Conservation (phyloP, 2,329 filamentous ascomycete species). For the Boeremia exigua region DNA sequence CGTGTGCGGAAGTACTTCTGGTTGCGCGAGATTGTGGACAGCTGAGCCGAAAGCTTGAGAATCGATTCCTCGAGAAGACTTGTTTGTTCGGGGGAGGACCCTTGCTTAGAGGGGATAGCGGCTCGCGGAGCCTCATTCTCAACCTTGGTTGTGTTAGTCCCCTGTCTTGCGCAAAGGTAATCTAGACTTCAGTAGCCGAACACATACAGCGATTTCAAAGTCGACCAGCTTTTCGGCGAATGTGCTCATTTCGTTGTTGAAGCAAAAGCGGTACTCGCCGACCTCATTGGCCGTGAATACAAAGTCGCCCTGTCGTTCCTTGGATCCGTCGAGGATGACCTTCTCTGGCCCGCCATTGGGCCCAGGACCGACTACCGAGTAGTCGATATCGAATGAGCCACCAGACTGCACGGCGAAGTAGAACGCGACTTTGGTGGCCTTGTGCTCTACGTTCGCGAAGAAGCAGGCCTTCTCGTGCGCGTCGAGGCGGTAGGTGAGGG, state of each 20-base stretch:
- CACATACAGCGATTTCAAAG: constrained; percentile 90
- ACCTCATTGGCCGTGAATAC: constrained; percentile 90
- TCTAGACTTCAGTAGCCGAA: background rate
- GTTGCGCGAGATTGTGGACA: constrained; percentile 93
- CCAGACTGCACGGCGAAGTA: constrained; percentile 99
- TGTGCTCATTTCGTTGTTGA: constrained; percentile 97
- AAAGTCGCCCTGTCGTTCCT: constrained; percentile 95
- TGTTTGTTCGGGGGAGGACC: constrained; percentile 87
- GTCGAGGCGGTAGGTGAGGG: constrained; percentile 88
- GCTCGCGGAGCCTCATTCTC: constrained; percentile 85
- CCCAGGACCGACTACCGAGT: constrained; percentile 79
- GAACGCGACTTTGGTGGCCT: constrained; percentile 90
- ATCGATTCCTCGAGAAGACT: constrained; percentile 89
- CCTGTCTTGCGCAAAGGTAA: background rate
- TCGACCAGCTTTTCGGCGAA: constrained; percentile 98
- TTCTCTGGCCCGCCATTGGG: constrained; percentile 58
- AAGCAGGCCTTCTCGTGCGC: constrained; percentile 97
- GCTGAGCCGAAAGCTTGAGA: constrained; percentile 89
- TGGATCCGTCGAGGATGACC: constrained; percentile 82
- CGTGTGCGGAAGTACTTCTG: constrained; percentile 99
- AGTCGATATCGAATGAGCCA: constrained; percentile 97
- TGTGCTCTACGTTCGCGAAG: constrained; percentile 78
- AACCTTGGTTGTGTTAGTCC: constrained; percentile 63
- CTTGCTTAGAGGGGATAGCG: constrained; percentile 85
- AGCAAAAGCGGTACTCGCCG: constrained; percentile 97